Conservation (phyloP, 2,329 filamentous ascomycete species). For the Macrophomina pseudophaseolina region DNA sequence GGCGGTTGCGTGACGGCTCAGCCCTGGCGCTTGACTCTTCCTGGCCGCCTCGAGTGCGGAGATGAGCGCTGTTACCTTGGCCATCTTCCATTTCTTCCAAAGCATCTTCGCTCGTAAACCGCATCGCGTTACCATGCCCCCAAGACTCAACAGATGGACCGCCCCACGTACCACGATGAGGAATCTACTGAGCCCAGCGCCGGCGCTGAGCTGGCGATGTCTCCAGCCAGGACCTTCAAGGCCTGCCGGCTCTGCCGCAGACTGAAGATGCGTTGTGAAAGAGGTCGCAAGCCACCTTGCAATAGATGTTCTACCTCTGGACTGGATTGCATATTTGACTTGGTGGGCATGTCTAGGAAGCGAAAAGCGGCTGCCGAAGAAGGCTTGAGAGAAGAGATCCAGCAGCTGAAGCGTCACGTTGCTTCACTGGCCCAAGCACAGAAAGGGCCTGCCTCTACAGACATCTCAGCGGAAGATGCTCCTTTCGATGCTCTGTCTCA, state of each 20-base stretch:
- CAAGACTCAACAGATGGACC: neutral
- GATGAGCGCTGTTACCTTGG: neutral
- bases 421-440: neutral
- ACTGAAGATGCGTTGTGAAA: conserved; percentile 16
- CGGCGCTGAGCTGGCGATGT: neutral
- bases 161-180: neutral
- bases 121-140: neutral
- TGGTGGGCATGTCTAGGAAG: neutral
- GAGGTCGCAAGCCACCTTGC: neutral
- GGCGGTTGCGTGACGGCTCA: neutral
- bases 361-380: neutral
- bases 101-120: too few relatives aligned
- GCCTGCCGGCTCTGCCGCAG: conserved; percentile 11
- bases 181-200: neutral
- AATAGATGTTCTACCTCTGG: neutral
- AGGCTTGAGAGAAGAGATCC: neutral
- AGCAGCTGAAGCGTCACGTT: neutral
- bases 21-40: neutral
- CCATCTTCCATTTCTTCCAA: too few relatives aligned
- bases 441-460: neutral
- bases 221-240: conserved; percentile 12
- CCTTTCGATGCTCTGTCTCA: neutral
- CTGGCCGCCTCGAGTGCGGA: neutral
- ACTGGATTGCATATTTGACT: neutral
- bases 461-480: neutral